Base-by-base conservation (phyloP, 106 monocot species). In the Dioscorea alata region DNA sequence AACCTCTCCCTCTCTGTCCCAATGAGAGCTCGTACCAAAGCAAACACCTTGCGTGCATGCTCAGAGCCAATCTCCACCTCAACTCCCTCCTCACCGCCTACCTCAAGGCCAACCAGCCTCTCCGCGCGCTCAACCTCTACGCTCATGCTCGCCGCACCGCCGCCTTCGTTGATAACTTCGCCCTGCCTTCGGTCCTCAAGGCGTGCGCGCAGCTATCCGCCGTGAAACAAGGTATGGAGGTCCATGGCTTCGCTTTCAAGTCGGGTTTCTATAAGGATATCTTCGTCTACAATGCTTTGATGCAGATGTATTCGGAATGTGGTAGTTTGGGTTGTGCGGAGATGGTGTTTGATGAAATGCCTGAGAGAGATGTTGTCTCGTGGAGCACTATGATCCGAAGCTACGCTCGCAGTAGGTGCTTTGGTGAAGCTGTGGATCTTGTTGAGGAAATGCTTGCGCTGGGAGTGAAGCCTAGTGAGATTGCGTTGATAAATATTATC, bases 281-380 rank as follows among this genome's bases (percentile, higher is more conserved):
- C 16, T 90, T 83, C 63, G 80, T 90, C 8, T 74, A 70, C 60
- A 90, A 90, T 57, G 66, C 85, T 9, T 35, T 90, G 49, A 69
- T 90, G 13, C 82, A 80, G 1, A 80, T 85, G 82, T 90, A 90
- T 59, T 74, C 85, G 2, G 83, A 80, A 20, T 90, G 85, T 56
- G 77, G 68, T 15, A 21, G 7, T 4, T 13, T 80, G 18, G 74
- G 32, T 4, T 60, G 61, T 57, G 76, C 82, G 0, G 18, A 18
- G 35, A 42, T 48, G 33, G 23, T 90, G 80, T 90, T 85, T 21
- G 80, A 83, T 17, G 68, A 71, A 76, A 90, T 90, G 90, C 76
- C 75, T n/a, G 63, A 68, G 6, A 83, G 80, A 67, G 86, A 90
- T 57, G 70, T 69, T 4, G 90, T 90, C 33, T 86, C 90, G 0